phyloP scores from a whole-genome alignment of 805 yeast species.

The Candida peoriensis region DNA sequence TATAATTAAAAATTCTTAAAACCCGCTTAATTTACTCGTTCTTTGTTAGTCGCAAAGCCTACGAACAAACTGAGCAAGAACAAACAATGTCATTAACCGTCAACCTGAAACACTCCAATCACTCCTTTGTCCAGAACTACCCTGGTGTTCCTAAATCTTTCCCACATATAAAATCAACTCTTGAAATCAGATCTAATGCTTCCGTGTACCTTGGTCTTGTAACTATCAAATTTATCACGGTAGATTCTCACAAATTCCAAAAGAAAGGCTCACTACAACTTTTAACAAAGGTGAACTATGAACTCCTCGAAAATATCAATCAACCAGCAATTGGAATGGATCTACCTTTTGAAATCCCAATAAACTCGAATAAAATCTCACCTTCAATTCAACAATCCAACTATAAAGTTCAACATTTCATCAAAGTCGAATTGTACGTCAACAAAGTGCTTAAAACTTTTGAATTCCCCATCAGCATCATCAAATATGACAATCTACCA shows the following conservation, averaged over 20 bases:
- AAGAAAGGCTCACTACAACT: slow-evolving; percentile 30
- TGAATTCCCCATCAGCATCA: slow-evolving; percentile 48
- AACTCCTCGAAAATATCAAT: slow-evolving; percentile 30
- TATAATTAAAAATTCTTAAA: too few relatives aligned
- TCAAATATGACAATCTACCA: slow-evolving; percentile 53
- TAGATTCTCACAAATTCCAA: slow-evolving; percentile 43
- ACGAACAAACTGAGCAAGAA: too few relatives aligned
- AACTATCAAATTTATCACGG: slow-evolving; percentile 42
- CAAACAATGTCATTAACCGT: too few relatives aligned
- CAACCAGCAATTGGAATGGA: slow-evolving; percentile 49
- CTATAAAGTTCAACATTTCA: slow-evolving; percentile 41
- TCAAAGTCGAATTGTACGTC: slow-evolving; percentile 31
- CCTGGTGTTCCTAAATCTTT: slow-evolving; percentile 62
- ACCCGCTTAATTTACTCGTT: too few relatives aligned
- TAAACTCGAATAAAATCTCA: slow-evolving; percentile 47
- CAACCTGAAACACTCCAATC: too few relatives aligned
- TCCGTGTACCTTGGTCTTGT: slow-evolving; percentile 41
- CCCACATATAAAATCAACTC: slow-evolving; percentile 54
- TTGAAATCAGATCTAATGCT: slow-evolving; percentile 48
- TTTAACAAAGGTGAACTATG: slow-evolving; percentile 27
- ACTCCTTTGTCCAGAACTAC: too few relatives aligned
- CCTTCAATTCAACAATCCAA: slow-evolving; percentile 45
- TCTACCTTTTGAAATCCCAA: slow-evolving; percentile 51
- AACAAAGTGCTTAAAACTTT: slow-evolving; percentile 9
- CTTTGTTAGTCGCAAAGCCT: too few relatives aligned